phyloP scores from a whole-genome alignment of 148 eudicot species.

The Drosera capensis region DNA sequence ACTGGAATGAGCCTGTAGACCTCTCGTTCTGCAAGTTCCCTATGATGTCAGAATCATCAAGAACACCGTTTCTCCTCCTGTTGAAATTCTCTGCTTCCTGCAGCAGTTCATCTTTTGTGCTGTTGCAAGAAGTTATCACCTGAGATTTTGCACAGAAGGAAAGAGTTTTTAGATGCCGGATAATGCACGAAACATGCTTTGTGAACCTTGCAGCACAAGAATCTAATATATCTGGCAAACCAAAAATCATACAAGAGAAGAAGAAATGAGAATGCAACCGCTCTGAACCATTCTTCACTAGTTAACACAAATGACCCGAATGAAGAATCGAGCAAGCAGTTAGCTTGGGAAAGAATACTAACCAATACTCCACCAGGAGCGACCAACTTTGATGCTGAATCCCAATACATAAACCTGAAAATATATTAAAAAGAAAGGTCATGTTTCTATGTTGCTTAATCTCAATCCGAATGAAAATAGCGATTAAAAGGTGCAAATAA shows the following conservation, averaged over 20 bases:
- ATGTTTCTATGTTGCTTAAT: neutral
- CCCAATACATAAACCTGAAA: conserved; percentile 95
- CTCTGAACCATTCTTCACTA: too few species aligned
- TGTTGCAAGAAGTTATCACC: conserved; percentile 94
- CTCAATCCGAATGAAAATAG: neutral
- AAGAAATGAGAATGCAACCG: too few species aligned
- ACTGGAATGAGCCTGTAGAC: conserved; percentile 35
- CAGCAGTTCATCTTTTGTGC: conserved; percentile 84
- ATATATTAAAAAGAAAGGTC: neutral
- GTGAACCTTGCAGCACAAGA: too few species aligned
- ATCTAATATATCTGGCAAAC: too few species aligned
- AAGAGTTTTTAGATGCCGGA: too few species aligned
- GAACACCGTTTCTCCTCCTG: conserved; percentile 26
- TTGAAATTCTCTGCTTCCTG: conserved; percentile 73
- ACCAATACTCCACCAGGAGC: conserved; percentile 87
- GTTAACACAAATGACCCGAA: too few species aligned
- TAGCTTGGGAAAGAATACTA: conserved; percentile 24
- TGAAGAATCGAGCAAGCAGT: too few species aligned
- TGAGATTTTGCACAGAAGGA: conserved; percentile 6
- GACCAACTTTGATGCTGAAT: conserved; percentile 63
- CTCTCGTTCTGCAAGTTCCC: conserved; percentile 24
- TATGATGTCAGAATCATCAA: conserved; percentile 22
- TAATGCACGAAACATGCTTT: too few species aligned
- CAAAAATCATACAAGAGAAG: too few species aligned
- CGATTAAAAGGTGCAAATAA: too few species aligned